Evolutionary conservation across 345 rosid species (phyloP).

Genomic region (Kernera saxatilis): DNA sequence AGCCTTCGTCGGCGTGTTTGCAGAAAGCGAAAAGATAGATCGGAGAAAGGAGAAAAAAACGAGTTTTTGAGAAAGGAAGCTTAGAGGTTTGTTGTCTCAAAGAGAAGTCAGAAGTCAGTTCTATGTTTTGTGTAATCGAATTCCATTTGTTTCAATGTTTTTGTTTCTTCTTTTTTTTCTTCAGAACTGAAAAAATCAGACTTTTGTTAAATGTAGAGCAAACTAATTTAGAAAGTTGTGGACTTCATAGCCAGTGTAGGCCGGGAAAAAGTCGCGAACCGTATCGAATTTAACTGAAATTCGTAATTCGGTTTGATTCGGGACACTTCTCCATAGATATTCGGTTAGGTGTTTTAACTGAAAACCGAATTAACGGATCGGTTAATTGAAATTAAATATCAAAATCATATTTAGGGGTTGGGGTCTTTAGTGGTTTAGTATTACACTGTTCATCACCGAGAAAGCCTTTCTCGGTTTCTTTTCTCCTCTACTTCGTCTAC

Average conservation of each 20-base stretch:
- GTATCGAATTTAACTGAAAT: too few species aligned
- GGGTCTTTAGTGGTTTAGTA: too few species aligned
- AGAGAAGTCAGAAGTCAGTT: not conserved
- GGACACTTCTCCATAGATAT: too few species aligned
- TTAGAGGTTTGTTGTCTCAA: not conserved
- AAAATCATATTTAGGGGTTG: too few species aligned
- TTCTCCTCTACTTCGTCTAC: too few species aligned
- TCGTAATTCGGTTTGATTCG: too few species aligned
- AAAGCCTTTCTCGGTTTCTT: too few species aligned
- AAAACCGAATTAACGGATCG: too few species aligned
- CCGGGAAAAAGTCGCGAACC: too few species aligned
- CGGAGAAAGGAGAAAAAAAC: not conserved
- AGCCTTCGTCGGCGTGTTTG: slow-evolving; percentile 4
- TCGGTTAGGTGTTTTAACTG: too few species aligned
- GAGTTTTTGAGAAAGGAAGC: not conserved
- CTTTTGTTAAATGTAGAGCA: not conserved
- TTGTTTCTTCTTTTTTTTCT: not conserved
- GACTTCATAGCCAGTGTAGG: not conserved
- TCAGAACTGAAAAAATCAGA: not conserved
- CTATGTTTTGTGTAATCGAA: slow-evolving; percentile 2
- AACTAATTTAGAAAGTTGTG: not conserved
- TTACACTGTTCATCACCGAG: too few species aligned
- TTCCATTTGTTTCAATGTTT: slow-evolving; percentile 10
- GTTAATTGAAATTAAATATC: too few species aligned
- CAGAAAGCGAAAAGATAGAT: not conserved